phyloP scores from a whole-genome alignment of 2,329 filamentous ascomycete genomes.

The Penicillium janthinellum region DNA sequence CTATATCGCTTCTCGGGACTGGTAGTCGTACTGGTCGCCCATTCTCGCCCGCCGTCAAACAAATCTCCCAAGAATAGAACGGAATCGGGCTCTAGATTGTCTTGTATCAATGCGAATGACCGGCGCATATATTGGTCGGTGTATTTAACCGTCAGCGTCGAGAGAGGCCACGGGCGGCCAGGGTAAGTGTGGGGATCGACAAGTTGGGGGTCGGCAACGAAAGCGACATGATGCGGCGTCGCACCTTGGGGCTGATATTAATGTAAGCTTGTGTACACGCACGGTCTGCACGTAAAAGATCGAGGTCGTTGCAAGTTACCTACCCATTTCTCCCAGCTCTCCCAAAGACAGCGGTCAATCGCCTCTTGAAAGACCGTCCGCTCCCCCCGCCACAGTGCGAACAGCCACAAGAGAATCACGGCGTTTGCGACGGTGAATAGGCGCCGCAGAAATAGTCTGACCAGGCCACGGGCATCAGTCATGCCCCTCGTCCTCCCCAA shows the following conservation, averaged over 20 bases:
- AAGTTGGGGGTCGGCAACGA: constrained; percentile 88
- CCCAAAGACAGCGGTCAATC: constrained; percentile 76
- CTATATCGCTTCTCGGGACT: constrained; percentile 69
- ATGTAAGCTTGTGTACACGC: constrained; percentile 7
- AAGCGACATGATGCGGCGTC: constrained; percentile 77
- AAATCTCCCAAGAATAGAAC: constrained; percentile 90
- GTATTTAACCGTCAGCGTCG: constrained; percentile 66
- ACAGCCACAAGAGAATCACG: constrained; percentile 72
- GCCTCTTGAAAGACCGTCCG: constrained; percentile 72
- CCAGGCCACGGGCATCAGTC: constrained; percentile 21
- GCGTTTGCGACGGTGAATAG: constrained; percentile 59
- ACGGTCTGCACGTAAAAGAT: background rate
- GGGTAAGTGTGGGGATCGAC: constrained; percentile 96
- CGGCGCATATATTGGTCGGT: constrained; percentile 90
- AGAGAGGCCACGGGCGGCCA: constrained; percentile 74
- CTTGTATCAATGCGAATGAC: constrained; percentile 77
- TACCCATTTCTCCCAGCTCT: constrained; percentile 92
- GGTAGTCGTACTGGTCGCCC: constrained; percentile 69
- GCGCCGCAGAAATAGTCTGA: constrained; percentile 14
- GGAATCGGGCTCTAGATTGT: constrained; percentile 76
- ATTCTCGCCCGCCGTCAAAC: constrained; percentile 94
- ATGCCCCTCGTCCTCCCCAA: constrained; percentile 14
- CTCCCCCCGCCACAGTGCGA: constrained; percentile 83
- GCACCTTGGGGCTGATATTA: constrained; percentile 68
- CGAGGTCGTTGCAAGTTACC: constrained; percentile 23